Percentiles rank a stretch among this genome's conserved stretches.
Evolutionary conservation across 2,329 filamentous ascomycete genomes (phyloP).

Genomic region (Lachnellula suecica): DNA sequence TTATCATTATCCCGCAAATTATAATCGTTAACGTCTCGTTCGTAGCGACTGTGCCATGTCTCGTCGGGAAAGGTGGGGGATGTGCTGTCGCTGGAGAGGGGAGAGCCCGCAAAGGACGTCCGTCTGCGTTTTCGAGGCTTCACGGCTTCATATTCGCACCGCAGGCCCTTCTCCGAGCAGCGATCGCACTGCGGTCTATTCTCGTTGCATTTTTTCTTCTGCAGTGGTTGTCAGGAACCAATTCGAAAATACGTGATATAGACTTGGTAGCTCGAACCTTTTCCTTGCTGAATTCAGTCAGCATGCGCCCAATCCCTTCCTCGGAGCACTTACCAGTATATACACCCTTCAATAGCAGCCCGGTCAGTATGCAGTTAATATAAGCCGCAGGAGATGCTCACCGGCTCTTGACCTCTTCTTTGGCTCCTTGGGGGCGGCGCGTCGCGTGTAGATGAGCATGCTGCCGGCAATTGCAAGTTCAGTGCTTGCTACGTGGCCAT

Average conservation of each 20-base stretch:
- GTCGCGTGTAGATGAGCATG: slow-evolving; percentile 60
- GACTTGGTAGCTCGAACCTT: slow-evolving; percentile 28
- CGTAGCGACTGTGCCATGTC: slow-evolving; percentile 23
- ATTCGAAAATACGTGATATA: background rate
- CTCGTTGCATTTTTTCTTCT: slow-evolving; percentile 37
- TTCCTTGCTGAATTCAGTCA: slow-evolving; percentile 27
- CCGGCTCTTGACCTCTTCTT: slow-evolving; percentile 60
- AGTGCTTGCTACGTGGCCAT: too few species aligned
- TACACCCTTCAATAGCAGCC: slow-evolving; percentile 25
- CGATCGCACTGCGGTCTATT: slow-evolving; percentile 31
- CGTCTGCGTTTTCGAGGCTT: slow-evolving; percentile 30
- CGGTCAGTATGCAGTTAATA: slow-evolving; percentile 15
- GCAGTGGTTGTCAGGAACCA: slow-evolving; percentile 11
- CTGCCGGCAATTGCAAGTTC: slow-evolving; percentile 11
- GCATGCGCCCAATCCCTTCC: background rate
- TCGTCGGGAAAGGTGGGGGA: slow-evolving; percentile 19
- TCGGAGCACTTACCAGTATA: slow-evolving; percentile 30
- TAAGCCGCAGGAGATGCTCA: slow-evolving; percentile 34
- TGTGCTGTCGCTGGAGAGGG: slow-evolving; percentile 18
- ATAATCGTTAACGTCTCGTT: slow-evolving; percentile 8
- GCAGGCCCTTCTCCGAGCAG: slow-evolving; percentile 27
- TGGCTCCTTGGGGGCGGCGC: slow-evolving; percentile 56
- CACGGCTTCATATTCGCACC: slow-evolving; percentile 33
- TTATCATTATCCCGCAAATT: slow-evolving; percentile 9
- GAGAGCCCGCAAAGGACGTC: slow-evolving; percentile 25